A percentile compares a stretch with the other conserved stretches of the same genome.
Evolutionary conservation across 2,329 filamentous ascomycete species (phyloP).

Genomic region (Lecanosticta acicola): DNA sequence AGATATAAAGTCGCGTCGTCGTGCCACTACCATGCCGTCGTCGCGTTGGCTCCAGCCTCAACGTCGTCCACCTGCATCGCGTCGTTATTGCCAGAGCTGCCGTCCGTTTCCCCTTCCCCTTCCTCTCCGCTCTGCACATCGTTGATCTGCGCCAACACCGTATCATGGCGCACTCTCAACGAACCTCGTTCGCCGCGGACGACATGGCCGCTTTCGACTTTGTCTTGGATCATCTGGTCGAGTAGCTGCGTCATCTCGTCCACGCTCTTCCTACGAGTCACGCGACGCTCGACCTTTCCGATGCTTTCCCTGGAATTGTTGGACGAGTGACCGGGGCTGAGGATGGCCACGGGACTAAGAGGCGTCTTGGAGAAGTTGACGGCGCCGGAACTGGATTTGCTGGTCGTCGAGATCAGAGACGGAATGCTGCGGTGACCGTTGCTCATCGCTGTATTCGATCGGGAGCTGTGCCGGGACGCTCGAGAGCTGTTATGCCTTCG

Average conservation of each 20-base stretch:
- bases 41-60: slow-evolving; percentile 1
- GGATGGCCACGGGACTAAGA: slow-evolving; percentile 28
- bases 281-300: slow-evolving; percentile 3
- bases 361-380: slow-evolving; percentile 28
- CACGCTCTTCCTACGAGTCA: slow-evolving; percentile 55
- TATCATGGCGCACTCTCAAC: slow-evolving; percentile 43
- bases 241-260: slow-evolving; percentile 92
- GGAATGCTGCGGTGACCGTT: slow-evolving; percentile 25
- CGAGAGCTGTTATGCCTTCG: slow-evolving; percentile 18
- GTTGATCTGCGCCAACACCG: slow-evolving; percentile 12
- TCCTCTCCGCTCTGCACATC: neutral
- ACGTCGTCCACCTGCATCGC: neutral
- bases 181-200: slow-evolving; percentile 63
- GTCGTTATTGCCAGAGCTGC: neutral
- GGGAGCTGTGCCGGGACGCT: slow-evolving; percentile 15
- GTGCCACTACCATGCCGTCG: neutral
- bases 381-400: slow-evolving; percentile 22
- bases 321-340: slow-evolving; percentile 18
- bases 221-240: slow-evolving; percentile 92
- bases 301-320: slow-evolving; percentile 16
- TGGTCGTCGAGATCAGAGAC: slow-evolving; percentile 14
- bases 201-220: slow-evolving; percentile 69
- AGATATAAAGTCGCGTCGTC: neutral
- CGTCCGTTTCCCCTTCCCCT: neutral
- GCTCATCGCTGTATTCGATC: neutral